These are phyloP conservation scores for Aeminium ludgeri DNA, from an alignment of 495 filamentous ascomycete genomes.

Conservation along the genomic window DNA sequence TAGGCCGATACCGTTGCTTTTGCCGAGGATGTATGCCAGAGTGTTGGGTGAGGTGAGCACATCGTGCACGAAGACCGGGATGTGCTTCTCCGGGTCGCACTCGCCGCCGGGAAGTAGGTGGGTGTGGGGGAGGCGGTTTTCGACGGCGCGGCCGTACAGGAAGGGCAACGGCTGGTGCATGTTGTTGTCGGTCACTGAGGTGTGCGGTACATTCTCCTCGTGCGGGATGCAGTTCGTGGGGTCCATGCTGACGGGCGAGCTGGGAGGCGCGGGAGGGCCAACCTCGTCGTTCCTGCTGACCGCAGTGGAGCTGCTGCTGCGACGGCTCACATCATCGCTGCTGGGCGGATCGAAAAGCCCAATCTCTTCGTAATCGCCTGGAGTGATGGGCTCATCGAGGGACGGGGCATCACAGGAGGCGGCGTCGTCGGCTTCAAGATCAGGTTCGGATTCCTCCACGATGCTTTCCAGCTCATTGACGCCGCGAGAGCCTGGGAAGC, in stretches of 20 bases:
- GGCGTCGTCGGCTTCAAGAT: too few species aligned
- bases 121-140: conserved; percentile 4
- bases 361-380: too few species aligned
- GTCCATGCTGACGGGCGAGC: background rate
- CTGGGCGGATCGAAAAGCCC: too few species aligned
- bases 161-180: conserved; percentile 1
- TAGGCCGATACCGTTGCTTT: background rate
- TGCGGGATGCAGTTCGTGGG: background rate
- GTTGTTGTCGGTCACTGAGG: conserved; percentile 1
- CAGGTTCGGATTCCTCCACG: too few species aligned
- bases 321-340: too few species aligned
- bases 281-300: too few species aligned
- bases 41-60: conserved; percentile 12
- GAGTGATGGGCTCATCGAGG: too few species aligned
- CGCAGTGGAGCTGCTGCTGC: too few species aligned
- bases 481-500: too few species aligned
- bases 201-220: background rate
- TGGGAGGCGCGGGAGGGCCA: background rate
- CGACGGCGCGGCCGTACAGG: conserved; percentile 3
- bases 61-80: conserved; percentile 15
- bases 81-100: conserved; percentile 7
- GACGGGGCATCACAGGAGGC: too few species aligned
- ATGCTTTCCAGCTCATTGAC: too few species aligned
- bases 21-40: conserved; percentile 8
- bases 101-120: conserved; percentile 2